Evolutionary conservation across 164 flowering plant genomes (phyloP), one percentile per base, ranked within the genome.

Genomic region (Echeveria elegans): DNA sequence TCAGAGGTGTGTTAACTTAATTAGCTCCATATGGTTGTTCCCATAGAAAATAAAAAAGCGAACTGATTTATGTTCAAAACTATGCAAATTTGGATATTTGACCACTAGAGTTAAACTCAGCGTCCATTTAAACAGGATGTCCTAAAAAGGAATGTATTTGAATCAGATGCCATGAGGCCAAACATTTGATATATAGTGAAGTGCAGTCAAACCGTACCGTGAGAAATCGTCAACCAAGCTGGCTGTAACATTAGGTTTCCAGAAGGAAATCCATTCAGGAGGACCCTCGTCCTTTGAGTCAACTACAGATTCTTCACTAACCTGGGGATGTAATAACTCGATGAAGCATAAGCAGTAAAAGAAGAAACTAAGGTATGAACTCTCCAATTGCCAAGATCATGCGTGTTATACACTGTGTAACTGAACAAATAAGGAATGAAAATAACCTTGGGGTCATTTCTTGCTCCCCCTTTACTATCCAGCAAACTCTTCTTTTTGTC

Each of bases 191-290:
- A 11, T 14, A 43, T 43, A 43, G 48, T 43, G 19, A 43, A 10
- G 9, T 43, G 48, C 16, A 43, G 19, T 2, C 48, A 43, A 83
- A 73, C 37, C 7, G 56, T 80, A 90, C 98, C 82, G 47, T 58
- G 96, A 83, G 72, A 90, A 92, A 73, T 92, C 98, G 52, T 88
- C 97, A 59, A 92, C 86, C 75, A 92, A 75, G 74, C 87, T 92
- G 67, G 90, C 83, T 16, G 98, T 92, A 48, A 92, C 72, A 81
- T 92, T 92, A 63, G 98, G 94, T 73, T 90, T 90, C 98, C 97
- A 90, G 74, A 79, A 87, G 50, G 98, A 81, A 68, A 78, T 59
- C 96, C 96, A 92, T 76, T 89, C 96, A 64, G 69, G 73, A 52
- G 90, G 92, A 45, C 75, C 87, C 41, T 81, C 86, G 65, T 84